Evolutionary conservation across 2,329 filamentous ascomycete species (phyloP).

Genomic region (Ceratocystis huliohia): DNA sequence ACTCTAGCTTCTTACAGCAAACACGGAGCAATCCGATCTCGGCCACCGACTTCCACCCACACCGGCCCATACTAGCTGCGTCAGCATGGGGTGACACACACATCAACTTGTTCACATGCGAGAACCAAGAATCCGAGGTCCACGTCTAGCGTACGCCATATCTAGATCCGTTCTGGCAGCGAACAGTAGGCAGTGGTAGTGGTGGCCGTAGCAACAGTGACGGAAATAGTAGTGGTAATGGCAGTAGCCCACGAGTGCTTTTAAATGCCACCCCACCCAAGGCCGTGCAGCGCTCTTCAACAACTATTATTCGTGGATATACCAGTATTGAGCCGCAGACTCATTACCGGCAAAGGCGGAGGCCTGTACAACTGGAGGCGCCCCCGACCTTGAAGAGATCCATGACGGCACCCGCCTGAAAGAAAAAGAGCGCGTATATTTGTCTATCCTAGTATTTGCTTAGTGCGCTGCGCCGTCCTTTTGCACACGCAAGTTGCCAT

Average conservation of each 20-base stretch:
- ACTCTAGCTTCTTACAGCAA: constrained; percentile 75
- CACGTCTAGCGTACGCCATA: constrained; percentile 14
- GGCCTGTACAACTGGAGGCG: not conserved
- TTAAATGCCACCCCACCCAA: not conserved
- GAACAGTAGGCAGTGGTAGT: not conserved
- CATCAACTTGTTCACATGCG: constrained; percentile 75
- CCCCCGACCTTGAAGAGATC: not conserved
- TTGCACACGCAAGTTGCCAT: not conserved
- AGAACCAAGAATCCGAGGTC: constrained; percentile 32
- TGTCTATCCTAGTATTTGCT: not conserved
- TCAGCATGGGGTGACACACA: constrained; percentile 78
- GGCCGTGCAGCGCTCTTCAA: not conserved
- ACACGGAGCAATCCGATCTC: constrained; percentile 72
- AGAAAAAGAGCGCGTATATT: not conserved
- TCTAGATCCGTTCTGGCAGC: constrained; percentile 16
- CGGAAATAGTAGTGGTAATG: no score
- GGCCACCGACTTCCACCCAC: constrained; percentile 86
- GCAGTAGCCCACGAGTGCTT: not conserved
- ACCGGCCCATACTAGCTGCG: constrained; percentile 80
- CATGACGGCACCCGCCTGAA: not conserved
- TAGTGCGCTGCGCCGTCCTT: not conserved
- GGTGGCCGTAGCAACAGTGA: no score
- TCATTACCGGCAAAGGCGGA: not conserved
- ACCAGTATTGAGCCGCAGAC: constrained; percentile 1
- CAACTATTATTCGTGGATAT: not conserved